Evolutionary conservation across 371 early-diverging fungal species (phyloP), one percentile per base, ranked within the genome.

Genomic region (Rhizopus stolonifer): DNA sequence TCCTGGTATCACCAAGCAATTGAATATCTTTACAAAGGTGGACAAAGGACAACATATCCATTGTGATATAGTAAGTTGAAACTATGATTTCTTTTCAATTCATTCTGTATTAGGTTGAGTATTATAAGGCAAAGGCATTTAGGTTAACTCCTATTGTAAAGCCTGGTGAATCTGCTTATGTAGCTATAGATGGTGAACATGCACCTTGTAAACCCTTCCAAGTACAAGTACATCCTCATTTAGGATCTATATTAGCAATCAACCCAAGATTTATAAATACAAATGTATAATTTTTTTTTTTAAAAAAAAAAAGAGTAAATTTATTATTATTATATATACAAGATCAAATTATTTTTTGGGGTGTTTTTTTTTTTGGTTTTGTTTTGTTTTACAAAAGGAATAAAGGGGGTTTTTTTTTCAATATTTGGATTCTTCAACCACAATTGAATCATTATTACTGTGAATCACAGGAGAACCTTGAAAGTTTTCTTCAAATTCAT

Each of bases 161-260:
- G 15, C 49, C 65, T 13, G 67, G 65, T n/a, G 53, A 70, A 49
- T 59, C 58, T 14, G 74, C 74, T 0, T 83, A 72, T 47, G 70
- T 85, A 4, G 74, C 83, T 2, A 78, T 85, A 43, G 85, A 85
- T 60, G 85, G 85, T 13, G 85, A 85, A 26, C 82, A 77, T 50
- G 78, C 80, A 19, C 79, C 81, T 6, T 65, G 67, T 17, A 71
- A 73, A 23, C 77, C 82, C 2, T 81, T 82, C 52, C 85, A 85
- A 50, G 81, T 82, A 6, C 79, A 85, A 48, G 82, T 80, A 8
- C 82, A 82, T 58, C 75, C 74, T 38, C 63, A 70, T n/a, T 57
- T 83, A 17, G 71, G 69, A 13, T 72, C 66, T 40, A 68, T 83
- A 3, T 46, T 83, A 19, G 73, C 76, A 24, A 51, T 83, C 32